phyloP scores from a whole-genome alignment of 331 rosid genomes.

The Malus hybrid region DNA sequence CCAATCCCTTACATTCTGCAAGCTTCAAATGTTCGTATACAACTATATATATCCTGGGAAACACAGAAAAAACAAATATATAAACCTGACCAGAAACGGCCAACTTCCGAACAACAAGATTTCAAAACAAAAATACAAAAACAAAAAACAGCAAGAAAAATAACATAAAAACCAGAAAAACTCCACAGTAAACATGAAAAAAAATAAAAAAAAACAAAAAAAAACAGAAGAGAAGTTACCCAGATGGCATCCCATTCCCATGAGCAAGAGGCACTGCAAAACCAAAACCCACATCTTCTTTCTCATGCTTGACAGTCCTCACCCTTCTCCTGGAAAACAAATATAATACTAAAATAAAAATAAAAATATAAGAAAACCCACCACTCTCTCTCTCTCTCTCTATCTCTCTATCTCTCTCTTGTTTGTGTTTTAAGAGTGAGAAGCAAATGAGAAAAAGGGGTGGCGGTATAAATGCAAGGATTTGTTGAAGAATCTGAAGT shows the following conservation, averaged over 20 bases:
- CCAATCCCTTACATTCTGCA: not conserved
- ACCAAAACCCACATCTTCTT: slow-evolving; percentile 37
- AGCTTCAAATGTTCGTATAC: not conserved
- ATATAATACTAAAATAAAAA: not conserved
- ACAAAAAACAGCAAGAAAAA: not conserved
- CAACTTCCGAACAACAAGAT: slow-evolving; percentile 2
- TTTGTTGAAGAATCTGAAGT: slow-evolving; percentile 45
- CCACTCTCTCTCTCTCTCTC: not conserved
- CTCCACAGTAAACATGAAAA: not conserved
- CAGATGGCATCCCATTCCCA: slow-evolving; percentile 37
- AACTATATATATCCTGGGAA: not conserved
- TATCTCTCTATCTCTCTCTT: not conserved
- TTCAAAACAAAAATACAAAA: not conserved
- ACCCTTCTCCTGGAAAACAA: not conserved
- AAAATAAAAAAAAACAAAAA: not conserved
- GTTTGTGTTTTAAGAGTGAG: not conserved
- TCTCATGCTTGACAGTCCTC: slow-evolving; percentile 26
- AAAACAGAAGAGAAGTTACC: slow-evolving; percentile 35
- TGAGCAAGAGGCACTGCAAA: slow-evolving; percentile 32
- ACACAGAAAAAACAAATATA: not conserved
- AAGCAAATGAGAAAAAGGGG: not conserved
- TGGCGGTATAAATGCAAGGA: slow-evolving; percentile 15
- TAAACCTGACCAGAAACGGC: slow-evolving; percentile 3
- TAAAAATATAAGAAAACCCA: not conserved
- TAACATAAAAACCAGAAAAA: not conserved